Evolutionary conservation across 202 grass and related monocot genomes (phyloP).

Genomic region (Setaria viridis): DNA sequence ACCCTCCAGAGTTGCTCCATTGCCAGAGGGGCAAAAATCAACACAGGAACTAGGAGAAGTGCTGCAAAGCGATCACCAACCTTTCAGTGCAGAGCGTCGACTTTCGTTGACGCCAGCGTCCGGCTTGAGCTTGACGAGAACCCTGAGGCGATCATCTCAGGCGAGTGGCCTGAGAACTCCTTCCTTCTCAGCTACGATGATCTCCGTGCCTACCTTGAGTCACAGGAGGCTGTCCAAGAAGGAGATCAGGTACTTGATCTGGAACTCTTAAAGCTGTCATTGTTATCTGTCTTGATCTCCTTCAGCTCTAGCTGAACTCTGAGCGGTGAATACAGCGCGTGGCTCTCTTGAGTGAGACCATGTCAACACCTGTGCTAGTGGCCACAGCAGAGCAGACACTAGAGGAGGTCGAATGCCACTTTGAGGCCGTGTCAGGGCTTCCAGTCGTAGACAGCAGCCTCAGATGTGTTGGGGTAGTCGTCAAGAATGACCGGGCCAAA

Average conservation of each 20-base stretch:
- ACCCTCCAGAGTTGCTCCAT: conserved; percentile 50
- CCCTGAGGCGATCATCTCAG: conserved; percentile 87
- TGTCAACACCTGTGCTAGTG: conserved; percentile 68
- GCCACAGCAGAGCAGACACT: conserved; percentile 65
- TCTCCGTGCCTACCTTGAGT: conserved; percentile 68
- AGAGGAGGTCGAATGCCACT: conserved; percentile 75
- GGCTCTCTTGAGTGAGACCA: conserved; percentile 55
- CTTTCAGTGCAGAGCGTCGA: conserved; percentile 52
- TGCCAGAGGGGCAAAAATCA: conserved; percentile 37
- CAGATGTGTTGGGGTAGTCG: conserved; percentile 74
- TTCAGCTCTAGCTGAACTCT: conserved; percentile 22
- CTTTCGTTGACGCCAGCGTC: conserved; percentile 54
- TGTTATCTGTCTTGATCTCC: background rate
- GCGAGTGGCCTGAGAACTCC: conserved; percentile 86
- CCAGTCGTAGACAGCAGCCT: conserved; percentile 74
- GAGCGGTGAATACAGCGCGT: conserved; percentile 25
- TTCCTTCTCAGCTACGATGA: conserved; percentile 84
- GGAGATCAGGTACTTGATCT: conserved; percentile 48
- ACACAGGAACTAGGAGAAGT: background rate
- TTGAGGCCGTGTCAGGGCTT: conserved; percentile 62
- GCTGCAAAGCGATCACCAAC: conserved; percentile 33
- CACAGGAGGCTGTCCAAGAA: conserved; percentile 43
- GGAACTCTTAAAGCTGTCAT: background rate
- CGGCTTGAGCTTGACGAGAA: conserved; percentile 84
- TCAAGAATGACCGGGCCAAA: conserved; percentile 65